phyloP scores from a whole-genome alignment of 805 yeast genomes.

The Kurtzmaniella cleridarum region DNA sequence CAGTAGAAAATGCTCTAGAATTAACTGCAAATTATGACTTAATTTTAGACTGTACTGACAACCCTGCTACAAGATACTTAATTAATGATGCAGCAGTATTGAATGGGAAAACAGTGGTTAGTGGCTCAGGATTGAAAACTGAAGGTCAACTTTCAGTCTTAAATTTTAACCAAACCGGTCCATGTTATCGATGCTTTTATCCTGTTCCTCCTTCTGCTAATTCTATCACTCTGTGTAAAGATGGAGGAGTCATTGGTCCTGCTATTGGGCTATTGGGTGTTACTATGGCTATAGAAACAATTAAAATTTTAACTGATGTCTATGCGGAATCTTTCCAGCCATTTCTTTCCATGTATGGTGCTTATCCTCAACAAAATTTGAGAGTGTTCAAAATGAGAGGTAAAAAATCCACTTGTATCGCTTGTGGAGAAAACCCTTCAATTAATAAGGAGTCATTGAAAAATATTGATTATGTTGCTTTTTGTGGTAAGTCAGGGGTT shows the following conservation, averaged over 20 bases:
- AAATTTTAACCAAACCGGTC: constrained; percentile 63
- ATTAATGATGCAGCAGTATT: constrained; percentile 80
- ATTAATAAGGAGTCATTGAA: constrained; percentile 44
- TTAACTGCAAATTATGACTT: constrained; percentile 65
- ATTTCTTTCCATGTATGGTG: constrained; percentile 62
- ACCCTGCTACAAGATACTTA: constrained; percentile 81
- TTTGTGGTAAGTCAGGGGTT: constrained; percentile 63
- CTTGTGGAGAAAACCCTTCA: constrained; percentile 53
- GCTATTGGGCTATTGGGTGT: constrained; percentile 91
- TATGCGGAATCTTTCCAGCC: constrained; percentile 58
- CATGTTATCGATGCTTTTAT: constrained; percentile 92
- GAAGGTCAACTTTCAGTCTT: constrained; percentile 86
- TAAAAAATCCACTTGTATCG: constrained; percentile 52
- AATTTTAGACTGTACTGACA: constrained; percentile 90
- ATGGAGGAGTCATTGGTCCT: constrained; percentile 93
- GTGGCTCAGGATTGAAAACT: constrained; percentile 86
- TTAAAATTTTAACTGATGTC: constrained; percentile 61
- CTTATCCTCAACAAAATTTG: constrained; percentile 60
- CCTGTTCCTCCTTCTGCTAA: constrained; percentile 88
- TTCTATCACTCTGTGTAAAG: constrained; percentile 78
- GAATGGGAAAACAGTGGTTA: constrained; percentile 64
- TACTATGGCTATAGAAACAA: constrained; percentile 82
- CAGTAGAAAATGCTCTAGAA: constrained; percentile 53
- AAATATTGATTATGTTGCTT: constrained; percentile 56
- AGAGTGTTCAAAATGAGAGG: constrained; percentile 78